phyloP scores from a whole-genome alignment of 2,329 filamentous ascomycete species.

The Graphilbum ipis-grandicollis region DNA sequence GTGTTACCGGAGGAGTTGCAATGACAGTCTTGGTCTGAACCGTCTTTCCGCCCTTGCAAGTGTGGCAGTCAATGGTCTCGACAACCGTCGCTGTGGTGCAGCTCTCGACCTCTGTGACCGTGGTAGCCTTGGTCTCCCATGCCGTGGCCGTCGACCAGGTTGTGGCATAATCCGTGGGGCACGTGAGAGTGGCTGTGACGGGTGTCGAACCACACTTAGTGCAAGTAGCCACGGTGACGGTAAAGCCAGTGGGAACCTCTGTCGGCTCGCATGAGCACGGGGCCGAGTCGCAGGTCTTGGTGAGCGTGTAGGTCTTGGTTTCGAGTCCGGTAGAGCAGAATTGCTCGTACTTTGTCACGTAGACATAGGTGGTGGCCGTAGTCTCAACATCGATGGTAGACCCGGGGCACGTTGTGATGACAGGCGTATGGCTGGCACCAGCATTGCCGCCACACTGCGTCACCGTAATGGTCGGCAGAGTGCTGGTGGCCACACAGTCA shows the following conservation, averaged over 20 bases:
- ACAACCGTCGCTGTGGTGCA: no score
- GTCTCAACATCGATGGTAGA: background rate
- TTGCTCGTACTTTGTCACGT: conserved; percentile 5
- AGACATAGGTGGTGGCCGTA: conserved; percentile 3
- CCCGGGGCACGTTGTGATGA: conserved; percentile 2
- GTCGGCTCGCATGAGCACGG: conserved; percentile 3
- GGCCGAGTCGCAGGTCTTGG: conserved; percentile 8
- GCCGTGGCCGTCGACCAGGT: conserved; percentile 1
- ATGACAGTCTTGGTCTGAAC: no score
- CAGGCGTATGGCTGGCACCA: background rate
- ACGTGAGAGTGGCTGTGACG: conserved; percentile 7
- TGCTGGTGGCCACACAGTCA: conserved; percentile 5
- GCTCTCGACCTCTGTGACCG: no score
- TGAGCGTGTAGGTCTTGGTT: conserved; percentile 9
- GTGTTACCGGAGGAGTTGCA: no score
- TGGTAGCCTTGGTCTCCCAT: no score
- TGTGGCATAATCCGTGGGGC: background rate
- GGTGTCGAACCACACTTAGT: conserved; percentile 4
- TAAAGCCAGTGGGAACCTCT: conserved; percentile 8
- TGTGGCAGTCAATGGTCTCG: no score
- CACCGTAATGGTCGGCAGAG: conserved; percentile 6
- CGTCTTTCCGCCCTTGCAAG: no score
- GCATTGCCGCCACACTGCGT: background rate
- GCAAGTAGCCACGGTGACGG: conserved; percentile 7
- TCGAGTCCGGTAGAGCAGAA: conserved; percentile 5